Conservation (phyloP, 108 stramenopile species). For the Nitzschia palea region DNA sequence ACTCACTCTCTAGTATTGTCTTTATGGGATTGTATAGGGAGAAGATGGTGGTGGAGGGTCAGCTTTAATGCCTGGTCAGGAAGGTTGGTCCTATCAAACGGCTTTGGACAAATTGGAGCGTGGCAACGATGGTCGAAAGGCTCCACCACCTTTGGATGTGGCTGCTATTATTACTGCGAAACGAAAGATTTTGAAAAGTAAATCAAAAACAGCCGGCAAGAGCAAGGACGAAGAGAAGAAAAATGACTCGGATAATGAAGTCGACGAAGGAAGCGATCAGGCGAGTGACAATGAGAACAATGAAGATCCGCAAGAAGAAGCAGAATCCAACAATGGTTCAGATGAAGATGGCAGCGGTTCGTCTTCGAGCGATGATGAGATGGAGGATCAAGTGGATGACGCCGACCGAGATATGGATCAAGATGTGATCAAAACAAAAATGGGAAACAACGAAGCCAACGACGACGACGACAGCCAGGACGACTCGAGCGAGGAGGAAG, state of each 20-base stretch:
- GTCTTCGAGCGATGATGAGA: slow-evolving; percentile 19
- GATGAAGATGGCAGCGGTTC: slow-evolving; percentile 26
- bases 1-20: background rate
- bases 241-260: slow-evolving; percentile 9
- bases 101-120: slow-evolving; percentile 61
- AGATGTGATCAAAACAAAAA: slow-evolving; percentile 49
- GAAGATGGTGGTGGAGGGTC: slow-evolving; percentile 67
- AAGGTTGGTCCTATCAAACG: slow-evolving; percentile 82
- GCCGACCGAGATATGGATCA: slow-evolving; percentile 45
- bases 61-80: slow-evolving; percentile 32
- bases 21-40: slow-evolving; percentile 36
- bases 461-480: slow-evolving; percentile 35
- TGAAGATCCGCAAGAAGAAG: slow-evolving; percentile 19
- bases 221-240: background rate
- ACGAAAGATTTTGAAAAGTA: slow-evolving; percentile 48
- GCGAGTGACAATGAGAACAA: slow-evolving; percentile 22
- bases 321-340: slow-evolving; percentile 14
- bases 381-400: slow-evolving; percentile 56
- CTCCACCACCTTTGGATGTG: slow-evolving; percentile 66
- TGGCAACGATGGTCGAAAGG: slow-evolving; percentile 26
- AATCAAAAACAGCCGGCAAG: background rate
- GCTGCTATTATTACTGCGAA: slow-evolving; percentile 81
- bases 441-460: slow-evolving; percentile 34
- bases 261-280: slow-evolving; percentile 31
- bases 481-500: slow-evolving; percentile 33